A percentile compares a stretch with the other conserved stretches of the same genome.
These are phyloP conservation scores for Tolypocladium pustulatum DNA, from an alignment of 2,329 filamentous ascomycete genomes.

Conservation along the genomic window DNA sequence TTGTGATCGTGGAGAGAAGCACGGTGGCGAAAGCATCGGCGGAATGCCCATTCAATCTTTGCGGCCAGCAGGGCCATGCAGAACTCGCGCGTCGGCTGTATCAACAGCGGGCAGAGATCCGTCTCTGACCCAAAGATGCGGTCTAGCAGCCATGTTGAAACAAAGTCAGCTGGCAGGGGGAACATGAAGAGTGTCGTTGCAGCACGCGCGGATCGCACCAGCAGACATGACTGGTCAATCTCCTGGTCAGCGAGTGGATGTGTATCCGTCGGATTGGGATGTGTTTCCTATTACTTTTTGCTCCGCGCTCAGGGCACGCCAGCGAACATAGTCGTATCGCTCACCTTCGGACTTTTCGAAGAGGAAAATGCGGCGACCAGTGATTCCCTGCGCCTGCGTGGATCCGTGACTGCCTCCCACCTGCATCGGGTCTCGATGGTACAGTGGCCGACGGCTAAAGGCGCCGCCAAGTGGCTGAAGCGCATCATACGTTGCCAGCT, in stretches of 20 bases:
- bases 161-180: constrained; percentile 6
- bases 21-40: neutral
- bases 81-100: constrained; percentile 18
- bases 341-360: constrained; percentile 5
- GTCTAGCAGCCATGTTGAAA: constrained; percentile 4
- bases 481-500: constrained; percentile 4
- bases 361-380: constrained; percentile 5
- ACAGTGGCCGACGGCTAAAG: constrained; percentile 1
- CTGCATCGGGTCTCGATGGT: constrained; percentile 3
- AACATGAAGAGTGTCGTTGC: constrained; percentile 11
- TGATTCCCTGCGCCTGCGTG: neutral
- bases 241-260: neutral
- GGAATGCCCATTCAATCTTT: constrained; percentile 18
- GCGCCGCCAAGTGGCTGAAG: neutral
- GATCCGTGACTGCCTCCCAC: neutral
- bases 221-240: constrained; percentile 2
- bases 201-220: constrained; percentile 9
- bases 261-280: neutral
- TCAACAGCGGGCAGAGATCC: neutral
- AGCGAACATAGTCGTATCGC: constrained; percentile 3
- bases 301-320: neutral
- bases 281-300: constrained; percentile 2
- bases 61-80: constrained; percentile 13
- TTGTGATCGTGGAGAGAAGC: constrained; percentile 1
- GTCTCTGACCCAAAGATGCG: neutral